Evolutionary conservation across 2,329 filamentous ascomycete species (phyloP).

Genomic region (Calonectria pteridis): DNA sequence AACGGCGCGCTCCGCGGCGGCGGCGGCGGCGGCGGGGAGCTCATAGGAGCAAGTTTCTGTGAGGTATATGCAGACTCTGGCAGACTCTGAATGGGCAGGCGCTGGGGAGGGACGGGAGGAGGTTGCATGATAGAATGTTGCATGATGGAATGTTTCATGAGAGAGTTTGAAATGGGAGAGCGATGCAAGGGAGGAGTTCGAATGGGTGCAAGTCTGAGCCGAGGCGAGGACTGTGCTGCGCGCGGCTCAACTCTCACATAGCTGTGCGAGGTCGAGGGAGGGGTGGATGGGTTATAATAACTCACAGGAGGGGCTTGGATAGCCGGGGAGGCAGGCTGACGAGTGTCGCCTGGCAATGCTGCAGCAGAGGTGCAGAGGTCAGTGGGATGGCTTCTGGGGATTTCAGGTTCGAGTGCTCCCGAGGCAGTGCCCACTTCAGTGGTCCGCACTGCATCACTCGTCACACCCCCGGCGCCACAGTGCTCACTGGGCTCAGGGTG

Average conservation of each 20-base stretch:
- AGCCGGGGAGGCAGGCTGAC: not conserved
- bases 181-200: not conserved
- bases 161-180: not conserved
- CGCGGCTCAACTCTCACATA: not conserved
- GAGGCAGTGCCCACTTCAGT: not conserved
- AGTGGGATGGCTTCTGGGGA: not conserved
- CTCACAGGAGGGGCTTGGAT: not conserved
- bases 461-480: not conserved
- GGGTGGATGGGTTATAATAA: not conserved
- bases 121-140: not conserved
- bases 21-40: not conserved
- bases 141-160: not conserved
- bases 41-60: not conserved
- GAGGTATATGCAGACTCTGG: not conserved
- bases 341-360: not conserved
- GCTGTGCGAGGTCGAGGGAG: not conserved
- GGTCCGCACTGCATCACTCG: not conserved
- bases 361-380: not conserved
- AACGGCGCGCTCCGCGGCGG: not conserved
- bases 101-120: not conserved
- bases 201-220: not conserved
- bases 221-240: not conserved
- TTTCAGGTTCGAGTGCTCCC: not conserved
- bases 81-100: not conserved
- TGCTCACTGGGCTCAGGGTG: constrained; percentile 2